Conservation (phyloP, 495 filamentous ascomycete genomes). For the Hypoxylon trugodes region DNA sequence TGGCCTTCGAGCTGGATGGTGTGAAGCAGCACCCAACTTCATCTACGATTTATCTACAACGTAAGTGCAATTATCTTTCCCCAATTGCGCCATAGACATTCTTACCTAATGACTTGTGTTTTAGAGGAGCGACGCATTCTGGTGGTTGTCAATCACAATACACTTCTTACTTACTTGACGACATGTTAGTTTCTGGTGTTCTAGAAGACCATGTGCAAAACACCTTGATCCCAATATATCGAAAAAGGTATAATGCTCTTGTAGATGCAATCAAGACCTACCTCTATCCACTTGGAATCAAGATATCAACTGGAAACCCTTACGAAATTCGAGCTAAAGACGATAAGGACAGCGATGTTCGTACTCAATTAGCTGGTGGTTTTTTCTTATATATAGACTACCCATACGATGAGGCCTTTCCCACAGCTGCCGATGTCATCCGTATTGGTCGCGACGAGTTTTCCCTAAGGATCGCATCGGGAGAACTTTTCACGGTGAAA, state of each 20-base stretch:
- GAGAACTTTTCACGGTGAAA: constrained; percentile 67
- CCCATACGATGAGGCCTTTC: constrained; percentile 54
- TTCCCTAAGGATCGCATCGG: constrained; percentile 65
- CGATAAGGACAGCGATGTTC: constrained; percentile 11
- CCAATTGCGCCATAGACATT: background rate
- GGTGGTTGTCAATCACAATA: constrained; percentile 76
- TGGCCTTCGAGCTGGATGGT: constrained; percentile 77
- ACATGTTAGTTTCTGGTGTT: constrained; percentile 61
- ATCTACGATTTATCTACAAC: constrained; percentile 69
- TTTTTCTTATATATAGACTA: constrained; percentile 77
- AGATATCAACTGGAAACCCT: constrained; percentile 26
- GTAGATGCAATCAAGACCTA: constrained; percentile 62
- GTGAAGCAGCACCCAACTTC: constrained; percentile 71
- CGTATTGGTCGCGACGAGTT: constrained; percentile 57
- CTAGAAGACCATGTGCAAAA: constrained; percentile 53
- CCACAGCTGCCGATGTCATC: constrained; percentile 58
- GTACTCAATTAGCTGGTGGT: constrained; percentile 60
- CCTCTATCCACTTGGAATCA: constrained; percentile 69
- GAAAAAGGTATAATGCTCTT: constrained; percentile 61
- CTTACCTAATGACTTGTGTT: constrained; percentile 16
- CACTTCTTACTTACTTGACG: constrained; percentile 67
- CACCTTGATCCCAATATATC: constrained; percentile 61
- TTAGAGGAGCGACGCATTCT: constrained; percentile 68
- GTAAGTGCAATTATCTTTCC: constrained; percentile 52
- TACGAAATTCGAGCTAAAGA: constrained; percentile 26